Conservation (phyloP, 208 protist genomes). For the Wallacemonas rigidus region DNA sequence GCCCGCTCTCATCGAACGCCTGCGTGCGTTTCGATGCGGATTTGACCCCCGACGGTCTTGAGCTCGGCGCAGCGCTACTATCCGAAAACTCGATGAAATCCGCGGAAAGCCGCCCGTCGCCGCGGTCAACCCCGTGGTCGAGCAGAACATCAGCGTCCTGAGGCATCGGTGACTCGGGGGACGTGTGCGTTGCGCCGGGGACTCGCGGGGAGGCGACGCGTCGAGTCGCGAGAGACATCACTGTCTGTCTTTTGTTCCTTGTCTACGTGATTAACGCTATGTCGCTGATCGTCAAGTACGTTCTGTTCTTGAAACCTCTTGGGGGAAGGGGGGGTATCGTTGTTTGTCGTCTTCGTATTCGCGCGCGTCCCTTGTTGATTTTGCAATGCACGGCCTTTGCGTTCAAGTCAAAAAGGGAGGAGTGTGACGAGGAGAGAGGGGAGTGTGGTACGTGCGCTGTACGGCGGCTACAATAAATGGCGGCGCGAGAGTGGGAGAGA, state of each 20-base stretch:
- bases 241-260: background rate
- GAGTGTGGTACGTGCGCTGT: no score
- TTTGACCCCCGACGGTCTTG: slow-evolving; percentile 5
- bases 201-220: background rate
- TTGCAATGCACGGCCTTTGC: no score
- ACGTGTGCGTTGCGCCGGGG: background rate
- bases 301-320: background rate
- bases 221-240: background rate
- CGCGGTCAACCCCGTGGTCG: background rate
- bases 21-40: slow-evolving; percentile 14
- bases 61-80: slow-evolving; percentile 13
- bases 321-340: no score
- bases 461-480: background rate
- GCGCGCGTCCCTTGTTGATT: no score
- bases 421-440: no score
- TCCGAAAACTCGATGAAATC: slow-evolving; percentile 9
- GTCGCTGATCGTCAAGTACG: background rate
- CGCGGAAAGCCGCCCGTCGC: background rate
- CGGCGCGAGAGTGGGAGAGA: background rate
- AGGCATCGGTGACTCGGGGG: background rate
- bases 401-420: no score
- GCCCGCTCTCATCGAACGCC: background rate
- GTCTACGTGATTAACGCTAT: background rate
- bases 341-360: no score
- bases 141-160: background rate